Evolutionary conservation across 1,139 yeast species (phyloP), one percentile per base, ranked within the genome.

Genomic region (Suhomyces panamericanus): DNA sequence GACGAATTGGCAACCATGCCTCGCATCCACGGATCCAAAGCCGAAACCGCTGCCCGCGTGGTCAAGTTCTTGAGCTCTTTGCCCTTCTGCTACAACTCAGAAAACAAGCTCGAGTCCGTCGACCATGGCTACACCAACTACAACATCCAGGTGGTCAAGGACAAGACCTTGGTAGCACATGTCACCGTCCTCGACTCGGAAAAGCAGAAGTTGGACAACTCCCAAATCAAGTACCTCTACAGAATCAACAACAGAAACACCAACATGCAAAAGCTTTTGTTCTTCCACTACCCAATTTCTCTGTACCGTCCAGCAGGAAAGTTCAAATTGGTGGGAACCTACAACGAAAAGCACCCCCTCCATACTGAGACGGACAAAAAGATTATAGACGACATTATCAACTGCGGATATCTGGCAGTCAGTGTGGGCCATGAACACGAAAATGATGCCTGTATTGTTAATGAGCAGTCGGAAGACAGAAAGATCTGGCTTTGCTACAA

Each of bases 371-470:
- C 77, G 2, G 69, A 68, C 50, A 51, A 57, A 12, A 64, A 67
- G 37, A 60, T 68, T 39, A 61, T 65, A 40, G 66, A 66, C 38
- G 78, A 73, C 52, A 64, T 73, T 28, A 55, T 66, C 30, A 60
- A 60, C 42, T 62, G 70, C 43, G 70, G 71, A 7, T 73, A 73
- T 53, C 60, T 69, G 36, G 81, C 69, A 0, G 68, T 78, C 12
- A 68, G 77, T 13, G 82, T 78, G 22, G 82, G 83, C 7, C 78
- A 77, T 49, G 83, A 79, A 51, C 82, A 78, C 54, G 77, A 71
- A 35, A 79, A 78, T 55, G 83, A 78, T 50, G 80, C 80, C 12
- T 79, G 83, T 53, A 42, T 54, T 24, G 42, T 63, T 16, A 59
- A 62, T 42, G 59, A 60, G 31, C 41, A 40, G 8, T 26, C 43